phyloP scores from a whole-genome alignment of 257 asterid species.

The Ajuga chamaepitys region DNA sequence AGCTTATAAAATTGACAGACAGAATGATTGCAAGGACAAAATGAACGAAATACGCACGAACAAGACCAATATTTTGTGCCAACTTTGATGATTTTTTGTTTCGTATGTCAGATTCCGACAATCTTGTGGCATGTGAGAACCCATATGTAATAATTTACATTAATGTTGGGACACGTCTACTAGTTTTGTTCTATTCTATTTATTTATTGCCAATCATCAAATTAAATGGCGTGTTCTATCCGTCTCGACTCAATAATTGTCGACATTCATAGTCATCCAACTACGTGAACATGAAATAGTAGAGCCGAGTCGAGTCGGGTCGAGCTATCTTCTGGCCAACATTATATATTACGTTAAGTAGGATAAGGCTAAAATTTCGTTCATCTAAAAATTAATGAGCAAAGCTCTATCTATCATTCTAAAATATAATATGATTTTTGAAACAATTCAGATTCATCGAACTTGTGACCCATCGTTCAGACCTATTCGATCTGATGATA shows the following conservation, averaged over 20 bases:
- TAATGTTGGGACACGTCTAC: not conserved
- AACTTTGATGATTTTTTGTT: not conserved
- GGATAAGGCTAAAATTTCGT: no score
- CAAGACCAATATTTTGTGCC: not conserved
- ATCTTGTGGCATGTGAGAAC: not conserved
- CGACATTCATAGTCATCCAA: no score
- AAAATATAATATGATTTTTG: no score
- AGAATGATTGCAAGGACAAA: not conserved
- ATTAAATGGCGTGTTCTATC: not conserved
- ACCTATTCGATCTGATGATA: no score
- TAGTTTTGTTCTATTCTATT: not conserved
- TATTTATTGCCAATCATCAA: not conserved
- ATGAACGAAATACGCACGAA: not conserved
- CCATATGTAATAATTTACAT: not conserved
- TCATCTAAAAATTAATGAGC: no score
- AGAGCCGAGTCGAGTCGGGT: no score
- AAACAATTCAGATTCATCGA: no score
- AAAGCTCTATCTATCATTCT: no score
- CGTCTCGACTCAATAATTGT: not conserved
- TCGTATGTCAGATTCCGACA: not conserved
- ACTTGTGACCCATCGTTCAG: no score
- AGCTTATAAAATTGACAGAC: not conserved
- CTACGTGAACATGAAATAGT: no score
- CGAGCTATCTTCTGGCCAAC: no score
- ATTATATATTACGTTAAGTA: no score